Base-by-base conservation (phyloP, 192 early-diverging fungal genomes). In the Obelidium mucronatum region DNA sequence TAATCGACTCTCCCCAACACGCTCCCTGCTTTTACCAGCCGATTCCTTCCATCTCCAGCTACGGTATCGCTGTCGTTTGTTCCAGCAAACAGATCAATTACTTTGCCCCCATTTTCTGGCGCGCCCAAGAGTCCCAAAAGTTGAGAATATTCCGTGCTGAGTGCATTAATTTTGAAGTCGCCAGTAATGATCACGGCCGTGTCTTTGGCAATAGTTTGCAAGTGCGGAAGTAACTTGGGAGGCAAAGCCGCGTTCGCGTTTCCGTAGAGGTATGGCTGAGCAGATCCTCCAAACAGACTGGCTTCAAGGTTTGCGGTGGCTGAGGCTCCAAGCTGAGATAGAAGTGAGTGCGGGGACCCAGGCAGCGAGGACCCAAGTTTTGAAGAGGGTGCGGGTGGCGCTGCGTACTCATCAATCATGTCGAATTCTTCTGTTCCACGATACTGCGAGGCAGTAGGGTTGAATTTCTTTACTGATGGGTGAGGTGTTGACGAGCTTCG, bases 391-490 rank as follows among this genome's bases (percentile, higher is more conserved):
- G 63, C 31, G n/a, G 59, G 24, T 1, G 59, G 24, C 1, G 44
- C 42, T 17, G 52, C 40, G 28, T 76, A 66, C 40, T 76, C 75
- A 34, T 76, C 75, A 58, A 76, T 63, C 75, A 76, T 76, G 65
- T 76, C 75, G 54, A 76, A 76, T 58, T 76, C 75, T 17, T 76
- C 75, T 15, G 40, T 4, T 19, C 11, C 28, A 51, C 22, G 11
- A 17, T 11, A 22, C 39, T 39, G 34, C 1, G 15, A 19, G 19
- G 31, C 39, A n/a, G 33, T 30, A 39, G 37, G 8, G 8, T 4
- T 8, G 44, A 48, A 48, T 65, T 34, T 65, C 1, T 30, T 8
- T 39, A 26, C 22, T 2, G 63, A 19, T 8, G 39, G 30, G 4
- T 68, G 67, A 0, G 51, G 56, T 2, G 4, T 39, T 2, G 54